Evolutionary conservation across 2,329 filamentous ascomycete species (phyloP).

Genomic region (Fusarium anguioides): DNA sequence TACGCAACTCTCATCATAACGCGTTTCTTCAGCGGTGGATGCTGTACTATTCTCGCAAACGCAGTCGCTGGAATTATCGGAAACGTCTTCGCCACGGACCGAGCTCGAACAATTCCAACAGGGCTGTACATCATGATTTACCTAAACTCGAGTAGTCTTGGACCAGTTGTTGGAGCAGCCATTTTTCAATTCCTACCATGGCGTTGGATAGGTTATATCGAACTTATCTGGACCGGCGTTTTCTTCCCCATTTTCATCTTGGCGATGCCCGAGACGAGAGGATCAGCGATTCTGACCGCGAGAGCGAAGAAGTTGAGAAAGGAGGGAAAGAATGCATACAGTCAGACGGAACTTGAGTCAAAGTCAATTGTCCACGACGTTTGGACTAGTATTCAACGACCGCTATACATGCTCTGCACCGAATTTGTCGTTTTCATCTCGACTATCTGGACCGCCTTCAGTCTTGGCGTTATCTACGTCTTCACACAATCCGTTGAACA

Average conservation of each 20-base stretch:
- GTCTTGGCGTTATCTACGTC: conserved; percentile 15
- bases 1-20: conserved; percentile 26
- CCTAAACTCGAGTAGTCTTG: conserved; percentile 19
- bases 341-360: conserved; percentile 18
- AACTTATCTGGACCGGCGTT: conserved; percentile 27
- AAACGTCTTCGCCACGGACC: conserved; percentile 11
- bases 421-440: conserved; percentile 19
- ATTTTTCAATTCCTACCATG: conserved; percentile 21
- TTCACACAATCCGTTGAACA: conserved; percentile 30
- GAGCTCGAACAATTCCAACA: conserved; percentile 12
- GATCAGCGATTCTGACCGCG: background rate
- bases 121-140: conserved; percentile 31
- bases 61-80: conserved; percentile 14
- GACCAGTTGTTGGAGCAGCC: conserved; percentile 21
- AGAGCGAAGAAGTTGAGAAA: conserved; percentile 10
- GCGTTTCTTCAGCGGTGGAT: conserved; percentile 21
- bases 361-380: conserved; percentile 15
- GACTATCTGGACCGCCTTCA: conserved; percentile 22
- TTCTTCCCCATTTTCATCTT: conserved; percentile 31
- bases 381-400: conserved; percentile 4
- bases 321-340: conserved; percentile 9
- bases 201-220: conserved; percentile 31
- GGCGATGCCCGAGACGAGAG: conserved; percentile 26
- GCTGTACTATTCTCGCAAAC: conserved; percentile 16
- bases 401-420: conserved; percentile 28